Base-by-base conservation (phyloP, 108 stramenopile species). In the Asterionellopsis glacialis region DNA sequence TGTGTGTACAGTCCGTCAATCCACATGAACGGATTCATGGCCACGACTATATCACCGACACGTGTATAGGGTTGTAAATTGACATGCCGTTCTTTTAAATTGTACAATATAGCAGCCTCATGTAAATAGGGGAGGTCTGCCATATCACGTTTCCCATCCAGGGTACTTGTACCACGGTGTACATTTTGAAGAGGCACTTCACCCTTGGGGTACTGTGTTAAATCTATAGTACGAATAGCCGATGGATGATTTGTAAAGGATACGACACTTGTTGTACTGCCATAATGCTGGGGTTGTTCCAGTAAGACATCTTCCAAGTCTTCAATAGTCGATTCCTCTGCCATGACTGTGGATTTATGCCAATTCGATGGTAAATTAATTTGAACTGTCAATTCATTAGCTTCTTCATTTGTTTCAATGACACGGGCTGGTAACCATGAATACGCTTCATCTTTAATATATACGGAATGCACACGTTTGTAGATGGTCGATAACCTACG, bases 41-140 rank as follows among this genome's bases (percentile, higher is more conserved):
- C 96, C 39, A 97, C 80, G 19, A 95, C 67, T 67, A 97, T 94
- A 41, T 92, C 91, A 2, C 93, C 93, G 6, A 93, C 93, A 16
- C 91, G 75, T 10, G 96, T 95, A 70, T 97, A 97, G 6, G 92
- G 93, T 48, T 75, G 58, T 18, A 73, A 75, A 15, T 48, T 48
- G 24, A 42, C 53, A 69, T 94, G 88, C 18, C 93, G 76, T 21
- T 76, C 74, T 59, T 87, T 91, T 51, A 90, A 60, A 63, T 89
- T 90, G 66, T 91, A 88, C 26, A 97, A 59, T 63, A 95, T 92
- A 3, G 95, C 66, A 16, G 70, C 64, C 57, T 93, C 91, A 65
- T 95, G 90, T 53, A 93, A 68, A 49, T 93, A 45, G 15, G 68
- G 63, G 15, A 95, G 79, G 55, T 83, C 77, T 4, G 84, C 88